Evolutionary conservation across 1,284 basidiomycete species (phyloP).

Genomic region (Ganoderma lucidum): DNA sequence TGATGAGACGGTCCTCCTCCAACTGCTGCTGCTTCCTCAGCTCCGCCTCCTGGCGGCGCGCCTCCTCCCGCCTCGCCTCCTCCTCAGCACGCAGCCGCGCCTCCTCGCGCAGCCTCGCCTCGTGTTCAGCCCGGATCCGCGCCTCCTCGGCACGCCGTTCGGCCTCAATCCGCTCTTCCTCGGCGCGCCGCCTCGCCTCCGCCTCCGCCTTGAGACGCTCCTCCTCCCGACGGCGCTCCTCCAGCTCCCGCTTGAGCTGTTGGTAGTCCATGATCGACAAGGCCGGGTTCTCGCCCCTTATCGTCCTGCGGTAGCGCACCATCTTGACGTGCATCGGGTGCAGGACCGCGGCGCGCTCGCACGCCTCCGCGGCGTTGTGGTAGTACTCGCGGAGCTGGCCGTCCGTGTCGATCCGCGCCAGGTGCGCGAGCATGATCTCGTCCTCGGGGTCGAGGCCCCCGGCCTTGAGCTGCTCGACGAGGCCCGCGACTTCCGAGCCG

Average conservation of each 20-base stretch:
- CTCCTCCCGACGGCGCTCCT: not conserved
- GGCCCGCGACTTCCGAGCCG: slow-evolving; percentile 13
- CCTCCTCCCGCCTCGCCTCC: not conserved
- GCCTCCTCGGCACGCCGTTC: slow-evolving; percentile 2
- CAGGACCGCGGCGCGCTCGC: slow-evolving; percentile 4
- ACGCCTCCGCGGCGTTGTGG: slow-evolving; percentile 17
- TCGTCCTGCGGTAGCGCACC: not conserved
- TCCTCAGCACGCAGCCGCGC: not conserved
- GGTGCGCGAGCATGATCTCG: slow-evolving; percentile 20
- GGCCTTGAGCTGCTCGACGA: slow-evolving; percentile 21
- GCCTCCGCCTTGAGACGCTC: not conserved
- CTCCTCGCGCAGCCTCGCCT: slow-evolving; percentile 4
- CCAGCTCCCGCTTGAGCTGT: not conserved
- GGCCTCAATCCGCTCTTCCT: slow-evolving; percentile 1
- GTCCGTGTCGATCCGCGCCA: slow-evolving; percentile 6
- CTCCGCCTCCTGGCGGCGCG: not conserved
- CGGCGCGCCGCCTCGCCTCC: not conserved
- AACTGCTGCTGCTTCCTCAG: slow-evolving; percentile 7
- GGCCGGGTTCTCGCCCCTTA: not conserved
- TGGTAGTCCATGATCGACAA: not conserved
- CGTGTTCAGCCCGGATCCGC: not conserved
- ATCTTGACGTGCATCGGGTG: not conserved
- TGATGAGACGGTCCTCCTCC: slow-evolving; percentile 7
- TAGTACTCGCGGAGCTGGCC: slow-evolving; percentile 17
- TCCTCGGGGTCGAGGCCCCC: slow-evolving; percentile 16